Evolutionary conservation across 495 filamentous ascomycete species (phyloP).

Genomic region (Penicillium ochrochloron): DNA sequence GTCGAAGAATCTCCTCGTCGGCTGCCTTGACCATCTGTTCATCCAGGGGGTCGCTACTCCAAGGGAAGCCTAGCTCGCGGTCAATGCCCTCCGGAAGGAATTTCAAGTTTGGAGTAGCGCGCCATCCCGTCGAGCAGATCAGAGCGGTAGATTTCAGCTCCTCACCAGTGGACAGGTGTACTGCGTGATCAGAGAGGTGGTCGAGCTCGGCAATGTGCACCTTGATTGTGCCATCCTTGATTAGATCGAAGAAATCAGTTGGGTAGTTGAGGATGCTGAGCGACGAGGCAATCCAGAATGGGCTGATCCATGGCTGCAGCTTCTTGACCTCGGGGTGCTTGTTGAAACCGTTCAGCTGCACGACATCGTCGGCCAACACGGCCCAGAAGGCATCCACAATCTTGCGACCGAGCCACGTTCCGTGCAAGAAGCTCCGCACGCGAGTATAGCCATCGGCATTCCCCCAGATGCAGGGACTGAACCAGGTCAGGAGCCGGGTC

Average conservation of each 20-base stretch:
- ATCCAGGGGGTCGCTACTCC: conserved; percentile 35
- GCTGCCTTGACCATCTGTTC: conserved; percentile 45
- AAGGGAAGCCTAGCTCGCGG: conserved; percentile 46
- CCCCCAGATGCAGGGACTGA: conserved; percentile 67
- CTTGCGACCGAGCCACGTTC: conserved; percentile 66
- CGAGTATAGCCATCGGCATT: conserved; percentile 52
- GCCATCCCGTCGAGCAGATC: conserved; percentile 74
- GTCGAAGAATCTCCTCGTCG: conserved; percentile 67
- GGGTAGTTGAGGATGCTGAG: conserved; percentile 74
- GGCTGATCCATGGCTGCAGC: conserved; percentile 65
- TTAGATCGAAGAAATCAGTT: conserved; percentile 64
- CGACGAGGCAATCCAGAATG: conserved; percentile 66
- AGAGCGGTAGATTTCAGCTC: conserved; percentile 61
- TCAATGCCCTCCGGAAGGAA: conserved; percentile 60
- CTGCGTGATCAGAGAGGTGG: conserved; percentile 47
- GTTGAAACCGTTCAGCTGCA: conserved; percentile 61
- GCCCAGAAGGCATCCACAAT: conserved; percentile 73
- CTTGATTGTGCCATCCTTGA: conserved; percentile 60
- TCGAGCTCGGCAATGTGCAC: conserved; percentile 68
- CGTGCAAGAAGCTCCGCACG: conserved; percentile 64
- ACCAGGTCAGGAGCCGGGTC: conserved; percentile 66
- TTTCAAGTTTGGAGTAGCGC: conserved; percentile 63
- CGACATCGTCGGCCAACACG: conserved; percentile 62
- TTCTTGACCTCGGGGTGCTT: conserved; percentile 66
- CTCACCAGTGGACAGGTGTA: conserved; percentile 62